Conservation (phyloP, 2,329 filamentous ascomycete genomes). For the Trichophyton benhamiae region DNA sequence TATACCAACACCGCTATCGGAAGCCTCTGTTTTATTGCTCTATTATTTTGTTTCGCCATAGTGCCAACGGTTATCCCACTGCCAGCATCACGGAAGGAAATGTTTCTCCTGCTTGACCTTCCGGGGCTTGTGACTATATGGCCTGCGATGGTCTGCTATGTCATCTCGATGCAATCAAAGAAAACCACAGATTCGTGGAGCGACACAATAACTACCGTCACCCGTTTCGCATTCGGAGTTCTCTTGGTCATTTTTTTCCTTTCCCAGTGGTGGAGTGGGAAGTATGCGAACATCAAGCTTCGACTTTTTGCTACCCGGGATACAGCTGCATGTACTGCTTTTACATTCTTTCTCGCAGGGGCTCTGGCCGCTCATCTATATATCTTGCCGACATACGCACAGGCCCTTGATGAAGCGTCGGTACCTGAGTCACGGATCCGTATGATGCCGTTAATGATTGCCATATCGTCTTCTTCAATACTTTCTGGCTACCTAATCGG, state of each 20-base stretch:
- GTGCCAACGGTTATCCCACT: neutral
- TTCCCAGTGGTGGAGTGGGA: neutral
- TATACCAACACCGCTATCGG: conserved; percentile 9
- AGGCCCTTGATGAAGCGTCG: neutral
- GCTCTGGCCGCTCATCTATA: neutral
- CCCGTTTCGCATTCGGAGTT: neutral
- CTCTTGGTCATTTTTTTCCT: neutral
- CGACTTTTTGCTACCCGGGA: neutral
- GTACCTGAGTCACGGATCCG: neutral
- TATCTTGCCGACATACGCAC: neutral
- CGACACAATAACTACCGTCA: neutral
- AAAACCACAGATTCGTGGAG: neutral
- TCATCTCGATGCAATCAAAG: neutral
- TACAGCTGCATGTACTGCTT: neutral
- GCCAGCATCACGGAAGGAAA: neutral
- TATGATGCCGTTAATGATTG: neutral
- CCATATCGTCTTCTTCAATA: neutral
- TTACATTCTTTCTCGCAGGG: neutral
- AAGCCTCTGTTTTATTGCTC: conserved; percentile 5
- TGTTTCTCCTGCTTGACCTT: neutral
- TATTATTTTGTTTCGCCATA: conserved; percentile 6
- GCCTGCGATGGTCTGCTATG: neutral
- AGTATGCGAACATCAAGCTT: neutral
- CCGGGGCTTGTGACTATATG: neutral
- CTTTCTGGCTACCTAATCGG: neutral